Base-by-base conservation (phyloP, 495 filamentous ascomycete species). In the Aspergillus biplanus region DNA sequence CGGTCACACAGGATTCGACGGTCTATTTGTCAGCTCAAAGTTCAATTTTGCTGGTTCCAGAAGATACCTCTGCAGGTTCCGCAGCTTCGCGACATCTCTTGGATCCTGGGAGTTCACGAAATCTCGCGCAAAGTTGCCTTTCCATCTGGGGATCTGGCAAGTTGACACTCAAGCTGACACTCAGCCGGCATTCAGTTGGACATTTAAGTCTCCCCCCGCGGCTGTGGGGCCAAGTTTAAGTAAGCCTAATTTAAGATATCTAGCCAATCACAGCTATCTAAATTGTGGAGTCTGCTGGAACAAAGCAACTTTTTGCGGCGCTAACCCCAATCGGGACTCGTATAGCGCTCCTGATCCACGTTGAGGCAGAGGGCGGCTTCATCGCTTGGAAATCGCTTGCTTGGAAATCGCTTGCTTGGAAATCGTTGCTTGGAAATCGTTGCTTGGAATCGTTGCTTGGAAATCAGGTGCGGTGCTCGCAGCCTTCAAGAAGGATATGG, bases 1-100 rank as follows among this genome's bases (percentile, higher is more conserved):
- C 56, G 56, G 52, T 64, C 62, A 33, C 56, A 64, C 31, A 37
- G 39, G 48, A 59, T 64, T 34, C 62, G 56, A n/a, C 49, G 56
- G 50, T 59, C 62, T 64, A 39, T 50, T 48, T 48, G 55, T 59
- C 57, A 59, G 32, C n/a, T n/a, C n/a, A n/a, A n/a, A n/a, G n/a
- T n/a, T n/a, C n/a, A n/a, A n/a, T n/a, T n/a, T n/a, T n/a, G n/a
- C n/a, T n/a, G n/a, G n/a, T n/a, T n/a, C n/a, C n/a, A n/a, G n/a
- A n/a, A n/a, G n/a, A n/a, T n/a, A n/a, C n/a, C 21, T 52, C 58
- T 52, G 16, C 58, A 59, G 15, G 58, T 59, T 27, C 58, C 47
- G 33, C 58, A 59, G 47, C 58, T 59, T 31, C 58, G 11, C 16
- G 16, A 5, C 47, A 59, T 59, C 4, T 52, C 33, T 35, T 21